These are phyloP conservation scores for Fonsecaea erecta DNA, from an alignment of 2,329 filamentous ascomycete genomes.

Conservation along the genomic window DNA sequence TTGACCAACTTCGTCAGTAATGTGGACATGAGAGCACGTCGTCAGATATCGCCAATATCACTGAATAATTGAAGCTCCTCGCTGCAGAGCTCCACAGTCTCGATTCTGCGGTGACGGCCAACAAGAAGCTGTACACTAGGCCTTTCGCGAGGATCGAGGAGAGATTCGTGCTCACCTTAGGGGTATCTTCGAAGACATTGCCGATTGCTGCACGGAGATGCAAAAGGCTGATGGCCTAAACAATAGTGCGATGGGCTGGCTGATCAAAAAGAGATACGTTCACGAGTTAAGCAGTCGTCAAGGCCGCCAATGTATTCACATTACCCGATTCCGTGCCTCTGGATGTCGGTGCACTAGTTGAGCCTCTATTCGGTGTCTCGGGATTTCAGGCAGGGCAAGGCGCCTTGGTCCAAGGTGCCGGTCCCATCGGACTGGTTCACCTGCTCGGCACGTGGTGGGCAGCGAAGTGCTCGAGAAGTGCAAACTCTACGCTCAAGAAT, in stretches of 20 bases:
- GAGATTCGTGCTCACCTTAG: conserved; percentile 34
- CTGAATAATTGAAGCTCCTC: conserved; percentile 32
- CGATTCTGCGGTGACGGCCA: conserved; percentile 27
- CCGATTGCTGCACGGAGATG: conserved; percentile 35
- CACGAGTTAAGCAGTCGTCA: conserved; percentile 22
- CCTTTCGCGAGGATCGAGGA: conserved; percentile 35
- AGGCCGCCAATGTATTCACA: neutral
- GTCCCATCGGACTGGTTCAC: conserved; percentile 58
- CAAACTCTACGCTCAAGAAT: conserved; percentile 54
- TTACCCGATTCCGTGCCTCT: conserved; percentile 1
- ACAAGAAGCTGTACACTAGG: conserved; percentile 34
- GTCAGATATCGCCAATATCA: conserved; percentile 30
- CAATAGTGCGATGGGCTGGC: conserved; percentile 31
- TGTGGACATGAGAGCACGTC: conserved; percentile 34
- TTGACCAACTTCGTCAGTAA: conserved; percentile 25
- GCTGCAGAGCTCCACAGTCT: conserved; percentile 31
- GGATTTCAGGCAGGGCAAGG: conserved; percentile 51
- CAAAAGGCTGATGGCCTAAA: conserved; percentile 31
- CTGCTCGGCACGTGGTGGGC: conserved; percentile 57
- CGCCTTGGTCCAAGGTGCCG: conserved; percentile 54
- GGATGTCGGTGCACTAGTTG: conserved; percentile 48
- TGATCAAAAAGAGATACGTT: conserved; percentile 36
- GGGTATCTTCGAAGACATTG: conserved; percentile 36
- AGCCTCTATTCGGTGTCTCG: conserved; percentile 57
- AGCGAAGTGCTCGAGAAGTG: conserved; percentile 48